Base-by-base conservation (phyloP, 805 yeast species). In the Metschnikowia amazonensis region DNA sequence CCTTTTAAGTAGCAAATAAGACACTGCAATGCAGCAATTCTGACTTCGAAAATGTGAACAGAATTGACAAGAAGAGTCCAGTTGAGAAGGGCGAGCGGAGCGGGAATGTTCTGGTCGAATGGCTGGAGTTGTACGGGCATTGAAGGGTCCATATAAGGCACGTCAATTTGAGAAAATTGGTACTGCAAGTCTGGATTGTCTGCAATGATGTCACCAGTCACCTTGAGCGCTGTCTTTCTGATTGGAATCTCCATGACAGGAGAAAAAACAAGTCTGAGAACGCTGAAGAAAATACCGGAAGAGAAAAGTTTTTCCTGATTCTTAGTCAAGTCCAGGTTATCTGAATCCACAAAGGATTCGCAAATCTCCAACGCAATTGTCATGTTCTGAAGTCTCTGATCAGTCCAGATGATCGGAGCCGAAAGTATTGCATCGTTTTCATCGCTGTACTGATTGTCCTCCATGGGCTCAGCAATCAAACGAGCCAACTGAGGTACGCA, bases 111-210 rank as follows among this genome's bases (percentile, higher is more conserved):
- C 36, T 50, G 56, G 36, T 62, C 64, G 34, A 57, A 69, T 1
- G 59, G 34, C 44, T 70, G 74, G 14, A 65, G 51, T 45, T 66
- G 74, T 1, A 77, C 44, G 0, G 82, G 81, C 43, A 79, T 57
- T 4, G 83, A 71, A 9, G 96, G 89, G 58, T 89, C 97, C 45
- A 90, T 72, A 59, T 84, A 88, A 0, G 99, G 99, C 6, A 94
- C 97, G 63, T 94, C 98, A 11, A 92, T 82, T 44, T 81, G 81
- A 1, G 89, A 74, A 55, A 92, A 84, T 47, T 80, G 80, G 11
- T 69, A 66, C 63, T 94, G 99, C 28, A 86, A 75, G 2, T 71
- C 77, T 2, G 72, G 64, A 60, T 89, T 89, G 25, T 80, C 76
- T 39, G 82, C 67, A 3, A 94, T 83, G 27, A 90, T 69, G 51